Evolutionary conservation across 202 grass and related monocot genomes (phyloP).

Genomic region (Brachypodium distachyon): DNA sequence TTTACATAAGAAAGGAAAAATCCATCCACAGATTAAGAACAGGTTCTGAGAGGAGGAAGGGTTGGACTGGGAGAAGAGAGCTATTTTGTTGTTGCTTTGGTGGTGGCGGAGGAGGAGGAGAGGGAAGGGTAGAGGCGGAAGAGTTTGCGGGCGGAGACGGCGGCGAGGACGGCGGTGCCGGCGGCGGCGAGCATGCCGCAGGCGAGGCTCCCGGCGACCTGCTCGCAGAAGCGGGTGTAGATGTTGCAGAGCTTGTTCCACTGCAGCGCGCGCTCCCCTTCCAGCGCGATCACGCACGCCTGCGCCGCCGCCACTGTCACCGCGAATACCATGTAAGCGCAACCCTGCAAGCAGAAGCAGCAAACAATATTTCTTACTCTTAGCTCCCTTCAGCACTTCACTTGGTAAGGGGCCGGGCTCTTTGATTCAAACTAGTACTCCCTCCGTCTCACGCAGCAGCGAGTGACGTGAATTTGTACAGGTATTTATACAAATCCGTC

Average conservation of each 20-base stretch:
- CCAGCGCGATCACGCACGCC: constrained; percentile 46
- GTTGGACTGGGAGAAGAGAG: no score
- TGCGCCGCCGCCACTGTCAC: constrained; percentile 59
- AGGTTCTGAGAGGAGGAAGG: no score
- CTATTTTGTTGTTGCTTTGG: no score
- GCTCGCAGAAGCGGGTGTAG: constrained; percentile 76
- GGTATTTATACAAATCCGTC: no score
- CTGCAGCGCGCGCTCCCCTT: constrained; percentile 40
- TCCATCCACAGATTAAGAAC: no score
- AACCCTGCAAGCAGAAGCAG: constrained; percentile 32
- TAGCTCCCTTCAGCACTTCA: no score
- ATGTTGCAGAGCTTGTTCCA: constrained; percentile 97
- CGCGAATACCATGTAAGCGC: constrained; percentile 59
- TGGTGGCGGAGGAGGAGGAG: neutral
- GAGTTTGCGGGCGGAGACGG: constrained; percentile 64
- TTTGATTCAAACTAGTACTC: no score
- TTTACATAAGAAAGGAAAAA: no score
- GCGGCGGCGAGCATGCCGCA: constrained; percentile 35
- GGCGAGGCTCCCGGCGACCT: constrained; percentile 55
- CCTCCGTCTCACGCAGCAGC: no score
- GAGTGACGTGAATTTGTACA: no score
- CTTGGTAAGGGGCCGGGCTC: neutral
- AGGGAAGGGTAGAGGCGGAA: constrained; percentile 53
- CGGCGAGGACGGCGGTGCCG: constrained; percentile 40
- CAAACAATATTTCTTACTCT: no score